Evolutionary conservation across 2,329 filamentous ascomycete species (phyloP), one percentile per base, ranked within the genome.

Genomic region (Fusarium haematococcum): DNA sequence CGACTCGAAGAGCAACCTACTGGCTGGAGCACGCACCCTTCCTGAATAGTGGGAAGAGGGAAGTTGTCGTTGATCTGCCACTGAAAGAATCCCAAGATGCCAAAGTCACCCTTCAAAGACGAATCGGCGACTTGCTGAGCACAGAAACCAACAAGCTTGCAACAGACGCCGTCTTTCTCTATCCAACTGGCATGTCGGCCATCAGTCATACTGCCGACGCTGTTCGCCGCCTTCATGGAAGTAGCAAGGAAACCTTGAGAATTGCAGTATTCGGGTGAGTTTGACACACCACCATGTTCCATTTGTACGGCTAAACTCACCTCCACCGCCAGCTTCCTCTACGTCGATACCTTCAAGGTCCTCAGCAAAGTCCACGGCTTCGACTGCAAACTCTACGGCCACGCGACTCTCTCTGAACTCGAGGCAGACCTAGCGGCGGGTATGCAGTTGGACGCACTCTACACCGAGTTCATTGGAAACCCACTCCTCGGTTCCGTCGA

Each of bases 181-280:
- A 86, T 70, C 83, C 83, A 14, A 86, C 84, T 3, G 88, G 88
- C 23, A 90, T 90, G 88, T 84, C 85, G 3, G 83, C 84, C n/a
- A 86, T 90, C 16, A 73, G 73, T 6, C 76, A 77, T 20, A 74
- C 74, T 56, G 77, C 77, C 4, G 50, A 66, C 3, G 68, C 70
- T 5, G 14, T 80, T 30, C 54, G 11, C 0, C 13, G 48, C 8
- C 32, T 77, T 2, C 59, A 43, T 20, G 45, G 58, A 1, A 7
- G 30, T 13, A 13, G 5, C 16, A 33, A 14, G 27, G 56, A 35
- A 7, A 32, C 30, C 71, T 65, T 56, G 74, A 8, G 63, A 43
- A 70, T 80, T n/a, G 80, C 69, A 4, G 75, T 80, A 7, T 79
- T 81, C 23, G 80, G 80, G 80, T 80, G 67, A 33, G 56, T 50